Evolutionary conservation across 495 filamentous ascomycete genomes (phyloP), one percentile per base, ranked within the genome.

Genomic region (Xylaria grammica): DNA sequence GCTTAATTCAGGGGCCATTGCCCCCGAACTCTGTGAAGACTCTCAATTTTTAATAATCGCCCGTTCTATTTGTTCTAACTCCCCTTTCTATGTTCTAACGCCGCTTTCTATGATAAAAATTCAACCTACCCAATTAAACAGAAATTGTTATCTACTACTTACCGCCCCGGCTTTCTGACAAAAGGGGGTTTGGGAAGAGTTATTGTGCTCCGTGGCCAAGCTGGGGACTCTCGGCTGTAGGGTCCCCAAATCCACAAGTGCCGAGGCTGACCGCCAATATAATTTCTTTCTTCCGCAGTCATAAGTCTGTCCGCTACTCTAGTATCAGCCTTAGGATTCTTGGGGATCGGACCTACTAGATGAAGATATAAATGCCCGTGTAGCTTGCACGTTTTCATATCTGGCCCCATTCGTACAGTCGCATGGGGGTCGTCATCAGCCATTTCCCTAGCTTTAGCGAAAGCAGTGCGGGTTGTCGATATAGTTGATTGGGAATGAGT

Each of bases 191-290:
- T 2, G 9, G 42, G 56, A 22, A 46, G 19, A 2, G 1, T n/a
- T 9, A 5, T 32, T 1, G 32, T 3, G 6, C 56, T 59, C 7
- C 56, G 56, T 19, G 27, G 40, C 40, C 42, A 59, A 24, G 27
- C 17, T 22, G 54, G 24, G 6, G 24, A 42, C 36, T 32, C 26
- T 11, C 54, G 13, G 4, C 15, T 44, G 7, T 44, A 45, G 2
- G 56, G 42, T 11, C 54, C 54, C 40, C 42, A 59, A 4, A 59
- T 48, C 56, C 56, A 59, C 2, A 59, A 24, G 17, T 59, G 56
- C 4, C 26, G 40, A 17, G 56, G 56, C 56, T 36, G 3, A 2
- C 56, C 56, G 4, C 27, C 29, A 10, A 46, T 1, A 48, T 34
- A 46, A 26, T 26, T 59, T 36, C 56, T 48, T 26, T 59, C 42